Conservation (phyloP, 2,329 filamentous ascomycete genomes). For the Monilinia polystroma region DNA sequence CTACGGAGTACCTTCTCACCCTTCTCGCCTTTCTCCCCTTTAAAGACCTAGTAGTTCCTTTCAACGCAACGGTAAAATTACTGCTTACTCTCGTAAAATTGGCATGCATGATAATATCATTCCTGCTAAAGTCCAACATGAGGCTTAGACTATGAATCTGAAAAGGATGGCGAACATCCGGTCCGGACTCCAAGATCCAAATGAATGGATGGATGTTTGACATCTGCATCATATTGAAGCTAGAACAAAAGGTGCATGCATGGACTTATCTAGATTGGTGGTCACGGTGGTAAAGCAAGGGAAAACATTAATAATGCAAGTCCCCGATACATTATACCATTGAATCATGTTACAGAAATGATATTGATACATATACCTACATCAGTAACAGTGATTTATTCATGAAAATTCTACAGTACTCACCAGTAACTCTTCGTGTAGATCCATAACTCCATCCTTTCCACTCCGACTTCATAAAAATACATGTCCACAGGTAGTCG, state of each 20-base stretch:
- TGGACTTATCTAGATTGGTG: conserved; percentile 1
- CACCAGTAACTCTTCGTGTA: background rate
- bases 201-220: conserved; percentile 8
- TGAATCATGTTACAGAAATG: background rate
- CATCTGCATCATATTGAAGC: conserved; percentile 13
- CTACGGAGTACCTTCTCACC: too few relatives aligned
- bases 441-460: background rate
- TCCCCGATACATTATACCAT: background rate
- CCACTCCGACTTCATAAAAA: background rate
- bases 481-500: background rate
- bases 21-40: background rate
- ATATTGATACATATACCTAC: background rate
- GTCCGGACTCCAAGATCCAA: conserved; percentile 1
- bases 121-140: background rate
- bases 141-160: conserved; percentile 1
- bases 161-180: background rate
- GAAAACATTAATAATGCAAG: background rate
- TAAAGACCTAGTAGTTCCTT: too few relatives aligned
- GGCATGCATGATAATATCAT: conserved; percentile 1
- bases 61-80: background rate
- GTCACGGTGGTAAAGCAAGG: background rate
- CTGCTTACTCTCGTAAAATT: background rate
- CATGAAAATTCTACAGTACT: background rate
- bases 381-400: background rate
- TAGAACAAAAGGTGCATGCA: background rate